Base-by-base conservation (phyloP, 2,329 filamentous ascomycete genomes). In the Verticillium isaacii region DNA sequence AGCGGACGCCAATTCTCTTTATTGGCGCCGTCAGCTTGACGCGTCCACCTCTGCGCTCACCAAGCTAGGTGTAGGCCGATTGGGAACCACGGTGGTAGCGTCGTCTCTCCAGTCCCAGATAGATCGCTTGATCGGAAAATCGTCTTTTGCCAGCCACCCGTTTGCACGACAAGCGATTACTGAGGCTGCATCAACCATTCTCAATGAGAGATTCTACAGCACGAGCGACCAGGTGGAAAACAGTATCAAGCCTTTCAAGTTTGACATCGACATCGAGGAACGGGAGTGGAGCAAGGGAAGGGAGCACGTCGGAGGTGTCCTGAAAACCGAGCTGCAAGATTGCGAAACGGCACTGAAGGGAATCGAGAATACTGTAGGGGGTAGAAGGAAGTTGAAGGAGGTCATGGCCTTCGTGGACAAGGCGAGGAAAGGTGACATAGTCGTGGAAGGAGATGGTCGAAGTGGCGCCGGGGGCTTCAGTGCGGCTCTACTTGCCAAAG, bases 231-330 rank as follows among this genome's bases (percentile, higher is more conserved):
- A 98, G 76, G 91, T 99, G 1, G 95, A 99, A 75, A 98, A 98
- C 72, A 99, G 94, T 73, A 96, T 99, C 77, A 99, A 99, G 75
- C 95, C 96, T 0, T 99, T 94, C 81, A 99, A 99, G 73, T 98
- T 94, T 68, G 93, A 97, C 65, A 96, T 99, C 62, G 95, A 99
- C 69, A 88, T 99, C 55, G 92, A 97, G 70, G 91, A 93, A 45
- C 82, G 87, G 8, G 96, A 99, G 73, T 99, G 95, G 95, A 75
- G 82, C 3, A 87, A 90, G 64, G 93, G 93, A 0, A 84, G 94
- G 59, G 93, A 97, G 56, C 95, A 96, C 68, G 89, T 94, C 1
- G 84, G 87, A 45, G 83, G 81, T 9, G 88, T 95, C 1, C 78
- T 99, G n/a, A 96, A 96, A 74, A 88, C 89, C 58, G 95, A 99